Evolutionary conservation across 1,284 basidiomycete genomes (phyloP).

Genomic region (Cystobasidium slooffiae): DNA sequence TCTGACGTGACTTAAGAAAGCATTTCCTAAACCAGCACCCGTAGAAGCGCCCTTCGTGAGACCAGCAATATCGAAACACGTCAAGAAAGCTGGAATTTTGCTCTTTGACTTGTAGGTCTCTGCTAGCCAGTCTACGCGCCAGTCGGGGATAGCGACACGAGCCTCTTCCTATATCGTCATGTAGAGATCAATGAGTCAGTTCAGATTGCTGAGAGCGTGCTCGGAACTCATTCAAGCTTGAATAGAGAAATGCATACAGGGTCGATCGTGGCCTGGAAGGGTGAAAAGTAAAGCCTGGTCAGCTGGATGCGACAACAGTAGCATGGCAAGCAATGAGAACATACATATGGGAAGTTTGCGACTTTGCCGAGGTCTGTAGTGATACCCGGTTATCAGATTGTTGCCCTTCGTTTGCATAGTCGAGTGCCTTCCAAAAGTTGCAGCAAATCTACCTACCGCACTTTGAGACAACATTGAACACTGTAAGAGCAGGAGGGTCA

Average conservation of each 20-base stretch:
- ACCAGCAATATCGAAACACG: constrained; percentile 98
- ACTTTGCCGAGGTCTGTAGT: constrained; percentile 85
- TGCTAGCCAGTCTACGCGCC: constrained; percentile 92
- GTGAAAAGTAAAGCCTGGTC: background rate
- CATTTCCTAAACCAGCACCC: constrained; percentile 96
- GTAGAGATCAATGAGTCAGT: background rate
- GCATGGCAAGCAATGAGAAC: background rate
- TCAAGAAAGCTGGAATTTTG: constrained; percentile 90
- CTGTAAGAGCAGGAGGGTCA: constrained; percentile 45
- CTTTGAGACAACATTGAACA: constrained; percentile 85
- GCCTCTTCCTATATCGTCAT: constrained; percentile 60
- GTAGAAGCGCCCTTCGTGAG: constrained; percentile 88
- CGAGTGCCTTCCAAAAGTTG: background rate
- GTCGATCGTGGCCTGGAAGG: constrained; percentile 38
- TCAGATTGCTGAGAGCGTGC: background rate
- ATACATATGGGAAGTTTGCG: constrained; percentile 94
- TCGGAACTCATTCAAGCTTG: background rate
- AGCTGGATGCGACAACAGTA: background rate
- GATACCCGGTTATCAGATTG: background rate
- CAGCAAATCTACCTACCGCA: constrained; percentile 64
- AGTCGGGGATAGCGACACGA: constrained; percentile 95
- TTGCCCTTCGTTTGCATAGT: background rate
- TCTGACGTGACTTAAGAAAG: constrained; percentile 96
- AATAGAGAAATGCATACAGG: constrained; percentile 23
- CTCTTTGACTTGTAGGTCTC: constrained; percentile 87